A percentile compares a stretch with the other conserved stretches of the same genome.
Conservation (phyloP, 2,329 filamentous ascomycete species). For the Salinomyces thailandicus region DNA sequence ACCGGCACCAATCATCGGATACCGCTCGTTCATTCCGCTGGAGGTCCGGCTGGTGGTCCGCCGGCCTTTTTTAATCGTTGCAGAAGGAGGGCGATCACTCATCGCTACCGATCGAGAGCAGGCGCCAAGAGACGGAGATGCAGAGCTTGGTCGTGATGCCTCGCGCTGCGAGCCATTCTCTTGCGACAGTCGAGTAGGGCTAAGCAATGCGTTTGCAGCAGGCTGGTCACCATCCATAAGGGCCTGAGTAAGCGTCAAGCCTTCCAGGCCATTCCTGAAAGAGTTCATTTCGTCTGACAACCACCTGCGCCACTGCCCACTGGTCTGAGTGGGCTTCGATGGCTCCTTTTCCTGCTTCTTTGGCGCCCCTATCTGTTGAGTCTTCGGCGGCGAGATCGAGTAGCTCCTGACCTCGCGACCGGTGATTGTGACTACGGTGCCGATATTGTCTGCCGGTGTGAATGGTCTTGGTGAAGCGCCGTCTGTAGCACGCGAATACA, state of each 20-base stretch:
- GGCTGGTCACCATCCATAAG: slow-evolving; percentile 2
- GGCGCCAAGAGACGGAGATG: slow-evolving; percentile 2
- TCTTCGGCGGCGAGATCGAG: slow-evolving; percentile 24
- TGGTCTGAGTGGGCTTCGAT: slow-evolving; percentile 22
- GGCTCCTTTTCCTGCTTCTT: slow-evolving; percentile 1
- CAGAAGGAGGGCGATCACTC: slow-evolving; percentile 2
- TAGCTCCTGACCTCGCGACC: slow-evolving; percentile 36
- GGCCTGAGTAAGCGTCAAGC: slow-evolving; percentile 6
- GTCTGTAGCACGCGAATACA: slow-evolving; percentile 37
- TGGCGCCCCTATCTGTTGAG: too few species aligned
- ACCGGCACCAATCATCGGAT: slow-evolving; percentile 30
- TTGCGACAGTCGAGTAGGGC: background rate
- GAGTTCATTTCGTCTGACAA: slow-evolving; percentile 35
- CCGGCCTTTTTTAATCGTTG: slow-evolving; percentile 2
- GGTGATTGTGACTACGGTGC: slow-evolving; percentile 34
- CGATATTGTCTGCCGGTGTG: slow-evolving; percentile 18
- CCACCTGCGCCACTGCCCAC: slow-evolving; percentile 39
- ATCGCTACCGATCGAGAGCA: slow-evolving; percentile 3
- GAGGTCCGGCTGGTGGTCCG: slow-evolving; percentile 13
- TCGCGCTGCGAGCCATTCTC: background rate
- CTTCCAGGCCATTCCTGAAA: slow-evolving; percentile 17
- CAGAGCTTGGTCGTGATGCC: slow-evolving; percentile 1
- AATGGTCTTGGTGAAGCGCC: slow-evolving; percentile 25
- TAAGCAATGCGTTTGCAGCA: background rate
- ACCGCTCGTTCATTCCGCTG: slow-evolving; percentile 36